Conservation (phyloP, 805 yeast genomes). For the Candida qinlingensis region DNA sequence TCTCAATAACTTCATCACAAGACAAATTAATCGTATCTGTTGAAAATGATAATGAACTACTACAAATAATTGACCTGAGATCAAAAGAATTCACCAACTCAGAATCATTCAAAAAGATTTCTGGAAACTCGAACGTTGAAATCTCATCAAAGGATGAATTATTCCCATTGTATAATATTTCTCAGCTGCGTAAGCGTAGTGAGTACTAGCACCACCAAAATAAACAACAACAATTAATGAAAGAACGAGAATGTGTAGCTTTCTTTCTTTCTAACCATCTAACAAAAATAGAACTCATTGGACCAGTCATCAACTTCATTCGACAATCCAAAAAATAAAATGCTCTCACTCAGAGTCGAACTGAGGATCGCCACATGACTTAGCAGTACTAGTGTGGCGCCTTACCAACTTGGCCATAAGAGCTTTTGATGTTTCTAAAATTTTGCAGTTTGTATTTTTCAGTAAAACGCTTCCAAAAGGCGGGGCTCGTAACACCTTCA, state of each 20-base stretch:
- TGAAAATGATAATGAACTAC: constrained; percentile 26
- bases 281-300: background rate
- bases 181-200: constrained; percentile 56
- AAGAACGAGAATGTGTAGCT: too few relatives aligned
- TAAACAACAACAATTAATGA: background rate
- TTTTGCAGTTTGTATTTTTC: background rate
- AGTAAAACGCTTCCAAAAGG: too few relatives aligned
- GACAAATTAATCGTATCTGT: constrained; percentile 31
- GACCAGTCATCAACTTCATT: background rate
- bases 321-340: constrained; percentile 15
- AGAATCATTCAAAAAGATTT: constrained; percentile 26
- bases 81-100: constrained; percentile 31
- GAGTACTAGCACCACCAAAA: constrained; percentile 39
- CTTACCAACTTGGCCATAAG: constrained; percentile 65
- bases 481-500: too few relatives aligned
- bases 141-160: constrained; percentile 19
- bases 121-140: constrained; percentile 17
- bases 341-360: constrained; percentile 70
- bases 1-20: constrained; percentile 28
- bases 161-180: constrained; percentile 47
- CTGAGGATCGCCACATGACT: constrained; percentile 69
- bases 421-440: constrained; percentile 23
- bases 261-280: too few relatives aligned
- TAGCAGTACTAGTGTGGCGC: constrained; percentile 66
- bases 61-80: constrained; percentile 11